phyloP scores from a whole-genome alignment of 1,139 yeast genomes.

The Waltiozyma sp. region DNA sequence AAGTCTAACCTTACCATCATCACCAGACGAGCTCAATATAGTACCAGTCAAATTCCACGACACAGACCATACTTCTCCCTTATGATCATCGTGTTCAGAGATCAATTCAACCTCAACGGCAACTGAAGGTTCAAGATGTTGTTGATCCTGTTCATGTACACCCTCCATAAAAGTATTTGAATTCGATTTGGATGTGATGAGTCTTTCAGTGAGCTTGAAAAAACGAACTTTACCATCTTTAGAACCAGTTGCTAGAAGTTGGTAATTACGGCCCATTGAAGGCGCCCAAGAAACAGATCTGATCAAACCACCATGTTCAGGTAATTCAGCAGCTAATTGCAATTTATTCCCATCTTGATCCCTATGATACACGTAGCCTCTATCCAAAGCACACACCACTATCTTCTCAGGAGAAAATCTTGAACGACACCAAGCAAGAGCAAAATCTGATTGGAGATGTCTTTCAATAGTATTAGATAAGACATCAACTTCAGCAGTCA shows the following conservation, averaged over 20 bases:
- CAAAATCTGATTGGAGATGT: slow-evolving; percentile 77
- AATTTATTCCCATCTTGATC: slow-evolving; percentile 32
- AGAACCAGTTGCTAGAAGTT: slow-evolving; percentile 87
- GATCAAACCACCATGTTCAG: slow-evolving; percentile 80
- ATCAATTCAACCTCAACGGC: slow-evolving; percentile 34
- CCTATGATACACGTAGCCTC: slow-evolving; percentile 66
- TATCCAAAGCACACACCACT: slow-evolving; percentile 79
- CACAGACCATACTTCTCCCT: slow-evolving; percentile 91
- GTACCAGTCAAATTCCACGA: slow-evolving; percentile 94
- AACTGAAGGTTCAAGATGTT: slow-evolving; percentile 2
- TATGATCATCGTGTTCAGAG: slow-evolving; percentile 61
- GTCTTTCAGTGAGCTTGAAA: slow-evolving; percentile 51
- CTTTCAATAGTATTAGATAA: slow-evolving; percentile 63
- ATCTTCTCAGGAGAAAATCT: slow-evolving; percentile 72
- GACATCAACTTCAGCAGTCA: slow-evolving; percentile 63
- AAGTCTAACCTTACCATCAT: slow-evolving; percentile 81
- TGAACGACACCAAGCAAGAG: slow-evolving; percentile 90
- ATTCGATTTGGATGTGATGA: slow-evolving; percentile 3
- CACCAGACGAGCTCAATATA: slow-evolving; percentile 86
- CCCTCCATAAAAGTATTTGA: neutral
- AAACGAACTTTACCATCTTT: slow-evolving; percentile 89
- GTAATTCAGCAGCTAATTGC: slow-evolving; percentile 34
- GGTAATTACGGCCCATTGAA: slow-evolving; percentile 83
- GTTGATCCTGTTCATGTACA: neutral
- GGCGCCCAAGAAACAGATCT: slow-evolving; percentile 97